Percentiles rank a stretch among this genome's conserved stretches.
Conservation (phyloP, 441 rosid species). For the Erodium trifolium region DNA sequence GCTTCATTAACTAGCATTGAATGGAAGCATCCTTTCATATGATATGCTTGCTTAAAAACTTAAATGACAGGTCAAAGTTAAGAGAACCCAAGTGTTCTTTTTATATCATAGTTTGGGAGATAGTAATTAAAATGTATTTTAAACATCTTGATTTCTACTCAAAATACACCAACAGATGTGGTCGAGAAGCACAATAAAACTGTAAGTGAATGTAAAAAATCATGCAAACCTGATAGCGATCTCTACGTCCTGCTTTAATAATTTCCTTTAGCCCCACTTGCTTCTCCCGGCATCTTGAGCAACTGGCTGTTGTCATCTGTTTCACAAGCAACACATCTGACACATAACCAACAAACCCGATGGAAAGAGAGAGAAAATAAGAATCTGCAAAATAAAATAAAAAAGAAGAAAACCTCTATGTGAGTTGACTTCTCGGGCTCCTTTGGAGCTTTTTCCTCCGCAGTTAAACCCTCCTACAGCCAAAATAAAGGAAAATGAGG, state of each 20-base stretch:
- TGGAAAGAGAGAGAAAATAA: neutral
- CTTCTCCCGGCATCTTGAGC: slow-evolving; percentile 62
- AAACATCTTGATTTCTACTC: neutral
- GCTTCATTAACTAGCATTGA: slow-evolving; percentile 1
- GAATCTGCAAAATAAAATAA: neutral
- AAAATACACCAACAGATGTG: neutral
- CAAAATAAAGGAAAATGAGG: neutral
- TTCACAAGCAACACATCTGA: slow-evolving; percentile 16
- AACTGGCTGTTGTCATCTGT: slow-evolving; percentile 88
- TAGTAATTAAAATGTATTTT: neutral
- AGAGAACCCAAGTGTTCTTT: neutral
- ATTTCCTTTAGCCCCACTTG: slow-evolving; percentile 80
- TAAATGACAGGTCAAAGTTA: neutral
- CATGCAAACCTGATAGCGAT: slow-evolving; percentile 70
- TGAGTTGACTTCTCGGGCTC: slow-evolving; percentile 75
- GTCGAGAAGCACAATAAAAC: neutral
- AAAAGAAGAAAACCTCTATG: slow-evolving; percentile 51
- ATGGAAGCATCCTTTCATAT: no score
- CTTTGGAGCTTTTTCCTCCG: slow-evolving; percentile 62
- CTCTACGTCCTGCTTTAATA: slow-evolving; percentile 92
- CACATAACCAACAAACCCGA: neutral
- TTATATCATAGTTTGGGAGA: neutral
- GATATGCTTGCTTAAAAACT: neutral
- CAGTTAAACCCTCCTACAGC: slow-evolving; percentile 77
- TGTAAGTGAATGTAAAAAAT: neutral